Conservation (phyloP, 1,284 basidiomycete species). For the Tetrapyrgos nigripes region DNA sequence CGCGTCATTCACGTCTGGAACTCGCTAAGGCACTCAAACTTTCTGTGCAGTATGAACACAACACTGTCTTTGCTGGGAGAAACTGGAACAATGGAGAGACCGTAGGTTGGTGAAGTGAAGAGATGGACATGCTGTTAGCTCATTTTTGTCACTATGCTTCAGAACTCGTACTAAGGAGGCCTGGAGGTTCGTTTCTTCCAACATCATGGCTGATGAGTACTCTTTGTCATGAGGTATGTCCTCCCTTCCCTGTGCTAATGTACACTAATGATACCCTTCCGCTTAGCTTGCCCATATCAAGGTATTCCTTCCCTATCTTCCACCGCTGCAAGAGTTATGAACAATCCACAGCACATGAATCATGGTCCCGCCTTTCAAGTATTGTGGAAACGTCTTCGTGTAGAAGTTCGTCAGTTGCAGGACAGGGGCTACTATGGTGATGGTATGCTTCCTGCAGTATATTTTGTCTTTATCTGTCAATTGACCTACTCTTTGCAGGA, state of each 20-base stretch:
- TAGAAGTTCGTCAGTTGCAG: constrained; percentile 73
- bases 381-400: constrained; percentile 67
- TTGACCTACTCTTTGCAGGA: constrained; percentile 49
- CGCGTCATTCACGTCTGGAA: constrained; percentile 17
- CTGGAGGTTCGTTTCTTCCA: constrained; percentile 64
- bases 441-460: constrained; percentile 46
- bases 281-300: constrained; percentile 78
- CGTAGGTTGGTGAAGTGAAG: constrained; percentile 54
- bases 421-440: constrained; percentile 80
- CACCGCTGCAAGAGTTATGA: background rate
- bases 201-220: constrained; percentile 76
- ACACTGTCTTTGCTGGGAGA: constrained; percentile 76
- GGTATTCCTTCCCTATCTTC: constrained; percentile 41
- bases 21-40: background rate
- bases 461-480: background rate
- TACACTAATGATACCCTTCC: constrained; percentile 3
- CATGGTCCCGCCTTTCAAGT: constrained; percentile 77
- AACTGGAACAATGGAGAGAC: constrained; percentile 85
- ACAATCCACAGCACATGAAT: constrained; percentile 69
- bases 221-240: constrained; percentile 79
- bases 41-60: constrained; percentile 67
- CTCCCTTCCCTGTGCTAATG: background rate
- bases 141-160: background rate
- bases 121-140: background rate
- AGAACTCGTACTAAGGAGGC: constrained; percentile 77